Conservation (phyloP, 1,284 basidiomycete genomes). For the Xerocomus amazonicus region DNA sequence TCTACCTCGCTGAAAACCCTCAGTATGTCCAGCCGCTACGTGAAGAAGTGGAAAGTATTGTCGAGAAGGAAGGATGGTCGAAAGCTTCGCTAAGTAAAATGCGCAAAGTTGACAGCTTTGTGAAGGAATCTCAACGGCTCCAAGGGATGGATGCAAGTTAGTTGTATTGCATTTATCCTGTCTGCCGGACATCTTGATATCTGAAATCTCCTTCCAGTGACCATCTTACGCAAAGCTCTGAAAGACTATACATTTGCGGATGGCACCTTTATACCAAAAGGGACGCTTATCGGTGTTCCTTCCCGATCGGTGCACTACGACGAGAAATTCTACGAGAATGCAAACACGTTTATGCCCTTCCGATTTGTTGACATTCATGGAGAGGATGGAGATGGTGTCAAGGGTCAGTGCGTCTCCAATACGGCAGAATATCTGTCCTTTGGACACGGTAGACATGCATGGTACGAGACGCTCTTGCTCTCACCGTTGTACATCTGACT, state of each 20-base stretch:
- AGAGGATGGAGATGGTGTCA: constrained; percentile 4
- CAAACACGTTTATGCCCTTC: too few relatives aligned
- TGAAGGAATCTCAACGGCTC: constrained; percentile 8
- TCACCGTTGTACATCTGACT: neutral
- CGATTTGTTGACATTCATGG: too few relatives aligned
- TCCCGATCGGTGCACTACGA: too few relatives aligned
- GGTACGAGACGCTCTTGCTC: constrained; percentile 2
- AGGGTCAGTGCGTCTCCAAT: constrained; percentile 15
- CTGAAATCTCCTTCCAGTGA: neutral
- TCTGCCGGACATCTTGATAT: neutral
- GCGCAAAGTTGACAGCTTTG: constrained; percentile 14
- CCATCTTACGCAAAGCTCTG: constrained; percentile 32
- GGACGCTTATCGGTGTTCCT: constrained; percentile 28
- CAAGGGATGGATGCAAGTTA: constrained; percentile 1
- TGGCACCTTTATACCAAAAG: constrained; percentile 40
- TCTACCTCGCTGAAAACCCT: neutral
- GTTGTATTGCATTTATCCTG: neutral
- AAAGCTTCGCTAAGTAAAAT: neutral
- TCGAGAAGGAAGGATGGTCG: neutral
- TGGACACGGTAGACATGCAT: constrained; percentile 12
- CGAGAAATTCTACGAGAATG: too few relatives aligned
- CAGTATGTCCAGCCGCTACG: neutral
- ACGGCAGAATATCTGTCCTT: constrained; percentile 6
- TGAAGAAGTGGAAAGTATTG: neutral
- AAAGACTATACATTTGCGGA: constrained; percentile 40